phyloP scores from a whole-genome alignment of 495 filamentous ascomycete species.

The Xylaria cubensis region DNA sequence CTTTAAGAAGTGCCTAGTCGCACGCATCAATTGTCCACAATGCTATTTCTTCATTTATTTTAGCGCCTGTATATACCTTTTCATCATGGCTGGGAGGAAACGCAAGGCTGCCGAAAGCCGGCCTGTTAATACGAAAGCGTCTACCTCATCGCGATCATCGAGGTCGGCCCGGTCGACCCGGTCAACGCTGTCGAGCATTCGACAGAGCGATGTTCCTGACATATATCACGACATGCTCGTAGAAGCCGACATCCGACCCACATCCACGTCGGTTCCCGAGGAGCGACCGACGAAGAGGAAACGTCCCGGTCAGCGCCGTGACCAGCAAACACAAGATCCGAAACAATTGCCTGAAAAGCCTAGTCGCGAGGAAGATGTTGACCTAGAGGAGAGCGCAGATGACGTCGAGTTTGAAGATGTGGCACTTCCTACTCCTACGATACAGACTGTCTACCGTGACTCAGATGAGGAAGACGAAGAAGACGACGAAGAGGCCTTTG shows the following conservation, averaged over 20 bases:
- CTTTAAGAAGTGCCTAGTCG: not conserved
- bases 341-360: constrained; percentile 25
- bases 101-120: constrained; percentile 28
- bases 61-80: not conserved
- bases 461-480: constrained; percentile 45
- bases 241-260: constrained; percentile 60
- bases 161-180: constrained; percentile 29
- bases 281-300: constrained; percentile 51
- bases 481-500: constrained; percentile 35
- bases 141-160: constrained; percentile 1
- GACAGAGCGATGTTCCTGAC: constrained; percentile 50
- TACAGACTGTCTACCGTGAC: constrained; percentile 36
- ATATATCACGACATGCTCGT: constrained; percentile 73
- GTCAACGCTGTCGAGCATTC: constrained; percentile 31
- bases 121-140: constrained; percentile 31
- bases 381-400: constrained; percentile 41
- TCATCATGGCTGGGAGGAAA: constrained; percentile 39
- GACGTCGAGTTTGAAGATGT: constrained; percentile 47
- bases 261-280: constrained; percentile 7
- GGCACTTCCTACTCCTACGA: constrained; percentile 31
- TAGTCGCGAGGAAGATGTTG: constrained; percentile 9
- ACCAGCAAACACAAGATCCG: constrained; percentile 8
- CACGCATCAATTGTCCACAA: not conserved
- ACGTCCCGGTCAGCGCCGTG: constrained; percentile 47
- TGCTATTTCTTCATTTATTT: not conserved